phyloP scores from a whole-genome alignment of 2,329 filamentous ascomycete species.

The Scopulariopsis brevicaulis region DNA sequence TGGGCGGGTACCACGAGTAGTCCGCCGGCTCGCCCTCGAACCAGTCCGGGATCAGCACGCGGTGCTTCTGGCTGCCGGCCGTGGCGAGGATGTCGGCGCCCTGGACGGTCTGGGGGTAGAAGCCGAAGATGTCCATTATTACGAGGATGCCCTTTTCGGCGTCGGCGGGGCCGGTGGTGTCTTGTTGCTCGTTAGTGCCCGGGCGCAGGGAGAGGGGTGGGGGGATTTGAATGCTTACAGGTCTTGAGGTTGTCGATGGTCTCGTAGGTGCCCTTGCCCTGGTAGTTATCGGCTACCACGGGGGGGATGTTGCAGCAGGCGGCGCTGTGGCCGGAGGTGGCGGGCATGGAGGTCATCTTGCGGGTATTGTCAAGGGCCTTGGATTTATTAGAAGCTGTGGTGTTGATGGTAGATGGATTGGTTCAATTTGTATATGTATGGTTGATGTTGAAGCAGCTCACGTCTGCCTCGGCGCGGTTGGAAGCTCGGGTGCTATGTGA shows the following conservation, averaged over 20 bases:
- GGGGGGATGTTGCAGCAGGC: slow-evolving; percentile 50
- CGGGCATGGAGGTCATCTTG: slow-evolving; percentile 36
- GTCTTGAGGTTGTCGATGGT: slow-evolving; percentile 44
- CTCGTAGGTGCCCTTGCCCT: slow-evolving; percentile 43
- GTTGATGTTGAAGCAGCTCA: background rate
- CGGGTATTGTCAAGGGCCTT: background rate
- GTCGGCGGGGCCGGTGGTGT: slow-evolving; percentile 33
- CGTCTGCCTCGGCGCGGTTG: background rate
- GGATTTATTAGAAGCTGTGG: too few relatives aligned
- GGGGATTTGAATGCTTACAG: slow-evolving; percentile 16
- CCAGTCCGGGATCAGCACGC: slow-evolving; percentile 86
- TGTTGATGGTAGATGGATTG: background rate
- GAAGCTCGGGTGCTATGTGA: background rate
- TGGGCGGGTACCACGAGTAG: slow-evolving; percentile 48
- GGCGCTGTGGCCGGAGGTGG: slow-evolving; percentile 39
- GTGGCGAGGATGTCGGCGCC: slow-evolving; percentile 55
- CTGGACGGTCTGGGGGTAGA: slow-evolving; percentile 59
- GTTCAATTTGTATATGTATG: background rate
- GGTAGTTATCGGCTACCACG: slow-evolving; percentile 42
- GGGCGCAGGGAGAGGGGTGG: background rate
- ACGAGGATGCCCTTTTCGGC: slow-evolving; percentile 47
- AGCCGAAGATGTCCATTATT: slow-evolving; percentile 59
- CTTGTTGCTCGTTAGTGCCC: slow-evolving; percentile 11
- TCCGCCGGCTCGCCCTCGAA: slow-evolving; percentile 62
- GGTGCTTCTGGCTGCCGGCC: slow-evolving; percentile 55